phyloP scores from a whole-genome alignment of 2,329 filamentous ascomycete genomes.

The Escovopsis sp. region DNA sequence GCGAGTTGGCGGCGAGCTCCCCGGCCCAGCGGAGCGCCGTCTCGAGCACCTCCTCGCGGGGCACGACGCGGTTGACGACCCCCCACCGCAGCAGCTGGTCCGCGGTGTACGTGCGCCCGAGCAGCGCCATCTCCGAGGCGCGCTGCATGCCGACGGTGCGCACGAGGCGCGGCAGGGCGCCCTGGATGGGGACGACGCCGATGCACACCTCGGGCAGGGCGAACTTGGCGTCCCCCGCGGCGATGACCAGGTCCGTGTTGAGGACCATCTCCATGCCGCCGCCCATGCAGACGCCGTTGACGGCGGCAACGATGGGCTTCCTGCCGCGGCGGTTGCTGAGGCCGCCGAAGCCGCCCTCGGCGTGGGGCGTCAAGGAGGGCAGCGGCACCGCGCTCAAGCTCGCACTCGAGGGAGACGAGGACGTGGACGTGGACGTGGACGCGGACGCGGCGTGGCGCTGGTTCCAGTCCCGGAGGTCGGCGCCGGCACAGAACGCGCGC shows the following conservation, averaged over 20 bases:
- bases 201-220: conserved; percentile 56
- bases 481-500: conserved; percentile 52
- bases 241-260: conserved; percentile 60
- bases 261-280: conserved; percentile 65
- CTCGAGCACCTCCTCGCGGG: conserved; percentile 30
- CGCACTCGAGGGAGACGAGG: too few species aligned
- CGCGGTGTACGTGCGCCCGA: conserved; percentile 45
- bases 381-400: too few species aligned
- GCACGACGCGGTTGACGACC: conserved; percentile 52
- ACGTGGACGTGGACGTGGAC: not conserved
- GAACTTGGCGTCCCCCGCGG: conserved; percentile 43
- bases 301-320: conserved; percentile 64
- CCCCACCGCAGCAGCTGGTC: conserved; percentile 50
- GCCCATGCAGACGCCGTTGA: conserved; percentile 61
- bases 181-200: conserved; percentile 57
- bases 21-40: conserved; percentile 48
- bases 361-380: conserved; percentile 9
- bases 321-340: conserved; percentile 51
- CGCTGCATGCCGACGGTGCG: conserved; percentile 52
- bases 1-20: conserved; percentile 50
- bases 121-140: conserved; percentile 56
- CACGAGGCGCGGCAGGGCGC: conserved; percentile 52
- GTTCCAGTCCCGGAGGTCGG: conserved; percentile 52
- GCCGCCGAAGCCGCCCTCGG: conserved; percentile 45
- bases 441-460: conserved; percentile 20